Evolutionary conservation across 495 filamentous ascomycete species (phyloP).

Genomic region (Neurospora cerealis): DNA sequence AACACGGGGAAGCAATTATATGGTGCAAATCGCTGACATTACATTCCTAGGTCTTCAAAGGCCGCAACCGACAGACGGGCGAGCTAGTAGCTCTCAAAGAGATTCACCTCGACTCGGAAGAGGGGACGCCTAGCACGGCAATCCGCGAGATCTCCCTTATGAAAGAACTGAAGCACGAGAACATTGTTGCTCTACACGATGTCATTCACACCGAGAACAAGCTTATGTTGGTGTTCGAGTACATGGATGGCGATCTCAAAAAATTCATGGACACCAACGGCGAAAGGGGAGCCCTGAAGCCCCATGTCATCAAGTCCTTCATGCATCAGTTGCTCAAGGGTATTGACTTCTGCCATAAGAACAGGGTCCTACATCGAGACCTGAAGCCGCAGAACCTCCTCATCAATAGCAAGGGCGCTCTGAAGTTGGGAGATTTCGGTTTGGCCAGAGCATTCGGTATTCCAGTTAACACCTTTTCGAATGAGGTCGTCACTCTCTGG

Average conservation of each 20-base stretch:
- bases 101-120: constrained; percentile 97
- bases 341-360: constrained; percentile 95
- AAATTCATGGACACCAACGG: constrained; percentile 95
- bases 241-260: constrained; percentile 98
- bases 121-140: constrained; percentile 95
- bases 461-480: constrained; percentile 95
- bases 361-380: constrained; percentile 90
- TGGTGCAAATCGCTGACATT: neutral
- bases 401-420: constrained; percentile 81
- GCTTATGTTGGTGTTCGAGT: constrained; percentile 98
- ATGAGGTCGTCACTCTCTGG: constrained; percentile 95
- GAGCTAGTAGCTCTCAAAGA: constrained; percentile 97
- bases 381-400: constrained; percentile 92
- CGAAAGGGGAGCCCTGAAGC: constrained; percentile 73
- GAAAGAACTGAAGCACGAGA: constrained; percentile 98
- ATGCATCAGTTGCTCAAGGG: constrained; percentile 92
- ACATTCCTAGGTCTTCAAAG: constrained; percentile 78
- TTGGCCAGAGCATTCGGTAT: constrained; percentile 91
- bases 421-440: constrained; percentile 94
- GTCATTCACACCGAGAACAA: constrained; percentile 99
- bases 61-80: constrained; percentile 88
- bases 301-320: constrained; percentile 86
- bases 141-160: constrained; percentile 98
- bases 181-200: constrained; percentile 94
- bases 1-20: neutral